Conservation (phyloP, 2,329 filamentous ascomycete genomes). For the Exophiala bonariae region DNA sequence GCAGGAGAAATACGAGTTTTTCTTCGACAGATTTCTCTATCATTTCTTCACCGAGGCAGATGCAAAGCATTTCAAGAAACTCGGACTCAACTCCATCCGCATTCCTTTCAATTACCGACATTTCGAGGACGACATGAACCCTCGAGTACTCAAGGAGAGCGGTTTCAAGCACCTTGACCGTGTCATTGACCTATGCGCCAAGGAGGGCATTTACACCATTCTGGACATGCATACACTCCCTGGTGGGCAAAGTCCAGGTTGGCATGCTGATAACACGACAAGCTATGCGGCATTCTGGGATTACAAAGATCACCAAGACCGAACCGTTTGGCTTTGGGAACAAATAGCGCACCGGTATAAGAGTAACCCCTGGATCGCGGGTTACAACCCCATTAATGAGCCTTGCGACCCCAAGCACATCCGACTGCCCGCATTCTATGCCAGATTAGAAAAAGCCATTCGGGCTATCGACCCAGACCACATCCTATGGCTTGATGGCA, state of each 20-base stretch:
- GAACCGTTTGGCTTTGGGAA: conserved; percentile 51
- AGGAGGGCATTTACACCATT: conserved; percentile 52
- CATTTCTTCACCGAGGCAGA: conserved; percentile 59
- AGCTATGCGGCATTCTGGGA: conserved; percentile 53
- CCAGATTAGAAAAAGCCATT: conserved; percentile 48
- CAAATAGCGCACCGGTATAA: conserved; percentile 48
- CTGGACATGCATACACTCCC: conserved; percentile 52
- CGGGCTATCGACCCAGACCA: conserved; percentile 47
- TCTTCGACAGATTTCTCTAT: conserved; percentile 24
- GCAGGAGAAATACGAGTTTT: conserved; percentile 57
- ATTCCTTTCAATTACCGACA: conserved; percentile 63
- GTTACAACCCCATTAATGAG: conserved; percentile 56
- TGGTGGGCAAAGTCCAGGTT: conserved; percentile 52
- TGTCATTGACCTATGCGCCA: conserved; percentile 48
- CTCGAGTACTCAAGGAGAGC: conserved; percentile 40
- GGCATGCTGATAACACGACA: conserved; percentile 51
- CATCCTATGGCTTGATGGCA: conserved; percentile 48
- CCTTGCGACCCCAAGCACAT: conserved; percentile 50
- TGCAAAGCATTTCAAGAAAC: conserved; percentile 56
- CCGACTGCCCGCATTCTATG: conserved; percentile 48
- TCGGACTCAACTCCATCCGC: conserved; percentile 60
- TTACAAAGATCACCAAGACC: conserved; percentile 52
- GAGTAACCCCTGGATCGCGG: conserved; percentile 49
- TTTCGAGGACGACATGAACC: conserved; percentile 51
- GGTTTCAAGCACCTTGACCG: conserved; percentile 52